A percentile compares a stretch with the other conserved stretches of the same genome.
These are phyloP conservation scores for Leptographium procerum DNA, from an alignment of 2,329 filamentous ascomycete species.

Conservation along the genomic window DNA sequence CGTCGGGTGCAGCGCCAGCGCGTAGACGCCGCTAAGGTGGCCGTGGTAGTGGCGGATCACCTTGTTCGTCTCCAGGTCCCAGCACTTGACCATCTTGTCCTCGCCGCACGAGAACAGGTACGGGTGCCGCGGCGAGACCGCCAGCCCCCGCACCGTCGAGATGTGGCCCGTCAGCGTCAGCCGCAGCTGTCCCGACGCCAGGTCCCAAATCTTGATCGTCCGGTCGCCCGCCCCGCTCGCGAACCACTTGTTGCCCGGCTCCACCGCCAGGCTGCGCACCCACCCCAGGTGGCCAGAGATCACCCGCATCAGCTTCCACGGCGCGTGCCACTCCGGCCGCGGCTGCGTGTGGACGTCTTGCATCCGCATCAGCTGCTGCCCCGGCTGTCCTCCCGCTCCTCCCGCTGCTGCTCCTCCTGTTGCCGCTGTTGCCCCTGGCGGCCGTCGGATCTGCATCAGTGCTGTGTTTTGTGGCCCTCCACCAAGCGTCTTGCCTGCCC, in stretches of 20 bases:
- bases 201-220: conserved; percentile 98
- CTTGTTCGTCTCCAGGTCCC: conserved; percentile 99
- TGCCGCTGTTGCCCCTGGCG: conserved; percentile 10
- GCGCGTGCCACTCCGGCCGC: conserved; percentile 90
- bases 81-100: conserved; percentile 99
- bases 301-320: conserved; percentile 97
- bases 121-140: conserved; percentile 84
- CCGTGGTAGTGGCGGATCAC: conserved; percentile 97
- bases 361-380: conserved; percentile 23
- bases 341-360: conserved; percentile 27
- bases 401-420: neutral
- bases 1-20: conserved; percentile 82
- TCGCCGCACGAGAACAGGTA: conserved; percentile 97
- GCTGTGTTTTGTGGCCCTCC: conserved; percentile 21
- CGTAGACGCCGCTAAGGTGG: conserved; percentile 91
- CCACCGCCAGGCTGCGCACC: conserved; percentile 81
- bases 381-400: conserved; percentile 20
- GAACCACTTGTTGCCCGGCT: conserved; percentile 97
- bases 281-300: conserved; percentile 94
- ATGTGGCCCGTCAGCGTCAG: conserved; percentile 91
- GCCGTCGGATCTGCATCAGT: conserved; percentile 22
- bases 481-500: conserved; percentile 14
- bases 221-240: conserved; percentile 89
- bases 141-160: conserved; percentile 81
- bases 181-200: conserved; percentile 74